These are phyloP conservation scores for Skeletonema potamos DNA, from an alignment of 108 stramenopile genomes.

Conservation along the genomic window DNA sequence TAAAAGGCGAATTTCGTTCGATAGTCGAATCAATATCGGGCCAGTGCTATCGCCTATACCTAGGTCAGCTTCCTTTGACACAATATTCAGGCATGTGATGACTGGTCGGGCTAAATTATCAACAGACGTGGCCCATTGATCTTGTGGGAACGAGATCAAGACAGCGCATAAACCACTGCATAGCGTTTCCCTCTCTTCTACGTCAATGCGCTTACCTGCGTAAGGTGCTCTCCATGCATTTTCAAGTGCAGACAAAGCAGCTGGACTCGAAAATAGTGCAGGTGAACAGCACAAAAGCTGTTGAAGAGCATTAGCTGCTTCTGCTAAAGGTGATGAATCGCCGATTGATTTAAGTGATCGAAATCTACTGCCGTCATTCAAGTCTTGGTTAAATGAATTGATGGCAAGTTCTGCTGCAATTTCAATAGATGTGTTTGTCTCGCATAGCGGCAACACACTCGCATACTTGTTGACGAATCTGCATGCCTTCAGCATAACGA, in stretches of 20 bases:
- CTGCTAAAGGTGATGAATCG: constrained; percentile 40
- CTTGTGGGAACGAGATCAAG: constrained; percentile 45
- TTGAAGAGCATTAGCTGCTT: constrained; percentile 53
- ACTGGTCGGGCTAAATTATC: constrained; percentile 51
- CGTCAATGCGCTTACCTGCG: constrained; percentile 31
- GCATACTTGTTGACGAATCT: constrained; percentile 53
- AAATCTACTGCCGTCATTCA: constrained; percentile 11
- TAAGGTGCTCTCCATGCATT: constrained; percentile 54
- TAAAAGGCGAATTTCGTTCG: constrained; percentile 55
- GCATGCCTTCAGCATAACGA: constrained; percentile 53
- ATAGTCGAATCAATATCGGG: constrained; percentile 40
- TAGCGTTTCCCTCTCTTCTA: constrained; percentile 54
- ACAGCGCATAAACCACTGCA: constrained; percentile 59
- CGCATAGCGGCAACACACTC: constrained; percentile 31
- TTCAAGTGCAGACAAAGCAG: constrained; percentile 55
- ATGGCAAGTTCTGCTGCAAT: constrained; percentile 54
- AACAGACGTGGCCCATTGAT: constrained; percentile 36
- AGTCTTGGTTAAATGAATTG: constrained; percentile 47
- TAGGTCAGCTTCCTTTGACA: constrained; percentile 37
- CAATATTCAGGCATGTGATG: constrained; percentile 45
- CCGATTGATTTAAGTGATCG: constrained; percentile 22
- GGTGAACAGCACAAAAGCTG: constrained; percentile 45
- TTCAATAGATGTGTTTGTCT: constrained; percentile 32
- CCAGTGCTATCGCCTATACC: constrained; percentile 1
- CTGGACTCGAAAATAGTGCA: constrained; percentile 40